A percentile compares a stretch with the other conserved stretches of the same genome.
These are phyloP conservation scores for Lasiodiplodia theobromae DNA, from an alignment of 2,329 filamentous ascomycete genomes.

Conservation along the genomic window DNA sequence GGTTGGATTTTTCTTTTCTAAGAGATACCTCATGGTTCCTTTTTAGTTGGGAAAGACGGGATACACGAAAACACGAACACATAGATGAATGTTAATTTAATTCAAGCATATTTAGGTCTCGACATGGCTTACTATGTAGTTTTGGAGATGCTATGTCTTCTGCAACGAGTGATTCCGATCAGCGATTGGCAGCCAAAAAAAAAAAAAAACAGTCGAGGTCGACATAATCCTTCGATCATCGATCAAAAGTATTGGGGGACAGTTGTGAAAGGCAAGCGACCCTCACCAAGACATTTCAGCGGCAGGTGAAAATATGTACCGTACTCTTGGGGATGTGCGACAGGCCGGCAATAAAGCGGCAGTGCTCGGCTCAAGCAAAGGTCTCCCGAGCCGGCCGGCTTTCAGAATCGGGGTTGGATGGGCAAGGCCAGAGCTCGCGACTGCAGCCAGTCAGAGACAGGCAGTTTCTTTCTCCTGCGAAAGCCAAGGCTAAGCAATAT, in stretches of 20 bases:
- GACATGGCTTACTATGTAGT: not conserved
- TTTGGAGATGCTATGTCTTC: not conserved
- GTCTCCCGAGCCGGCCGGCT: not conserved
- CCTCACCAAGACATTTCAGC: not conserved
- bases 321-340: not conserved
- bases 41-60: not conserved
- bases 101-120: not conserved
- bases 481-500: constrained; percentile 7
- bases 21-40: constrained; percentile 7
- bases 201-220: not conserved
- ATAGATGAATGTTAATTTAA: not conserved
- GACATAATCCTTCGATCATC: not conserved
- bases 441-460: not conserved
- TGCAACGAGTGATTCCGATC: not conserved
- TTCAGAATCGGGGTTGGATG: not conserved
- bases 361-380: constrained; percentile 4
- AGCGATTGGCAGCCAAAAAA: not conserved
- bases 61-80: not conserved
- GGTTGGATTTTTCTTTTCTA: not conserved
- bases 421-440: not conserved
- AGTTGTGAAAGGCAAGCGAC: not conserved
- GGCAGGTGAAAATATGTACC: not conserved
- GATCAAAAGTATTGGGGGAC: not conserved
- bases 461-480: not conserved
- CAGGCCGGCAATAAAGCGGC: not conserved